phyloP scores from a whole-genome alignment of 305 asterid genomes.

The Fraxinus ornus region DNA sequence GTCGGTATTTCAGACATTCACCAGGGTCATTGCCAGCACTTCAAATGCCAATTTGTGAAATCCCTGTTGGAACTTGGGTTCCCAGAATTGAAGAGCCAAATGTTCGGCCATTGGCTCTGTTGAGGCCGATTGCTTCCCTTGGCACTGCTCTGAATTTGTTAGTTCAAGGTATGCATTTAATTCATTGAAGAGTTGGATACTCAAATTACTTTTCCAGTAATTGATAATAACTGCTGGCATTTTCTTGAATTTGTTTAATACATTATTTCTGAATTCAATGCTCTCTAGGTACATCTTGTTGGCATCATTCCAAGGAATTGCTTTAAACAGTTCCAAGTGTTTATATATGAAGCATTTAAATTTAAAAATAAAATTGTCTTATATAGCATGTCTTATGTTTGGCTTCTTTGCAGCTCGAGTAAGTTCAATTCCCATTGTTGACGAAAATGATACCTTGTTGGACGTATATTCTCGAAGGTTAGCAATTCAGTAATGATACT shows the following conservation, averaged over 20 bases:
- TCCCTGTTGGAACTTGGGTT: slow-evolving; percentile 88
- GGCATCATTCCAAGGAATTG: background rate
- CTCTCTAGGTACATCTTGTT: background rate
- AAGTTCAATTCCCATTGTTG: slow-evolving; percentile 90
- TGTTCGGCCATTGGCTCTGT: slow-evolving; percentile 70
- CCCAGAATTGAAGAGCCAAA: slow-evolving; percentile 73
- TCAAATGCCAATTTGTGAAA: slow-evolving; percentile 63
- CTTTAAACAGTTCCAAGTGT: background rate
- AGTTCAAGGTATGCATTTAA: slow-evolving; percentile 61
- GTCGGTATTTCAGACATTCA: slow-evolving; percentile 78
- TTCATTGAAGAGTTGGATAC: background rate
- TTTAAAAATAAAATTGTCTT: slow-evolving; percentile 2
- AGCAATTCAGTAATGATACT: background rate
- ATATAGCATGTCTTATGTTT: slow-evolving; percentile 12
- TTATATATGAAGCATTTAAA: slow-evolving; percentile 8
- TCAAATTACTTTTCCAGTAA: background rate
- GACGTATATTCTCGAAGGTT: slow-evolving; percentile 89
- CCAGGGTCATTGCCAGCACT: slow-evolving; percentile 72
- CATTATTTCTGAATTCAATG: background rate
- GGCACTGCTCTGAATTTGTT: slow-evolving; percentile 69
- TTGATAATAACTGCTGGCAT: background rate
- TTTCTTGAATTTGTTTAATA: background rate
- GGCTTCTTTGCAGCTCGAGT: slow-evolving; percentile 65
- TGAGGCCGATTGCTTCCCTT: slow-evolving; percentile 83
- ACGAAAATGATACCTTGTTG: slow-evolving; percentile 82